These are phyloP conservation scores for Sequoiadendron giganteum DNA, from an alignment of 75 land plant species.

Conservation along the genomic window DNA sequence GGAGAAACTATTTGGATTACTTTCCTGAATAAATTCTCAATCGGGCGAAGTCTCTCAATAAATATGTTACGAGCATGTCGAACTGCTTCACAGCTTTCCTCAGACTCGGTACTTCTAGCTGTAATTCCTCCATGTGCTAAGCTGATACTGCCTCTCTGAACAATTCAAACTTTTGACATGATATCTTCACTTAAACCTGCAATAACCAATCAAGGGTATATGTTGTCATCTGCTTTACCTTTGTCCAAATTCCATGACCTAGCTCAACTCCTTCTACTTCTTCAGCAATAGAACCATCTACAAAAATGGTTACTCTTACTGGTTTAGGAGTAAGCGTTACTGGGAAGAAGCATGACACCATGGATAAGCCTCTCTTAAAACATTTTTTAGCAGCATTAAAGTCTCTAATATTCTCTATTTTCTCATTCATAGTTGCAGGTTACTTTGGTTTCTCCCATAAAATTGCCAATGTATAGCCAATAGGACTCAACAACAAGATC, in stretches of 20 bases:
- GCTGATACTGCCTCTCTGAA: constrained; percentile 79
- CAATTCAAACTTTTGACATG: constrained; percentile 54
- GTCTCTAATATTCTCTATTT: constrained; percentile 25
- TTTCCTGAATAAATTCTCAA: constrained; percentile 32
- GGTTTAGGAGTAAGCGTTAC: constrained; percentile 17
- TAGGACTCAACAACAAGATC: constrained; percentile 20
- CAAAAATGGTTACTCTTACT: constrained; percentile 52
- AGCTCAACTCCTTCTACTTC: constrained; percentile 70
- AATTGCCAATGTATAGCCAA: constrained; percentile 61
- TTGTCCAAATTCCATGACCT: too few relatives aligned
- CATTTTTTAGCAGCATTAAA: constrained; percentile 58
- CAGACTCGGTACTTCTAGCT: constrained; percentile 37
- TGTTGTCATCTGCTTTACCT: too few relatives aligned
- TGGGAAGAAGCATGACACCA: constrained; percentile 54
- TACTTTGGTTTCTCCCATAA: constrained; percentile 33
- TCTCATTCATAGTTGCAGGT: constrained; percentile 30
- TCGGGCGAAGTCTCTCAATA: constrained; percentile 64
- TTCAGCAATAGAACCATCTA: constrained; percentile 78
- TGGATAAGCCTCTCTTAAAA: constrained; percentile 72
- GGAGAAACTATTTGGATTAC: too few relatives aligned
- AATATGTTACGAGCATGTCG: constrained; percentile 52
- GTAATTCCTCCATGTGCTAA: not conserved
- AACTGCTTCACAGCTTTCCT: constrained; percentile 84
- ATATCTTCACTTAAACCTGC: constrained; percentile 38
- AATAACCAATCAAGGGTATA: constrained; percentile 43